Evolutionary conservation across 306 rosid species (phyloP), one percentile per base, ranked within the genome.

Genomic region (Quercus agrifolia): DNA sequence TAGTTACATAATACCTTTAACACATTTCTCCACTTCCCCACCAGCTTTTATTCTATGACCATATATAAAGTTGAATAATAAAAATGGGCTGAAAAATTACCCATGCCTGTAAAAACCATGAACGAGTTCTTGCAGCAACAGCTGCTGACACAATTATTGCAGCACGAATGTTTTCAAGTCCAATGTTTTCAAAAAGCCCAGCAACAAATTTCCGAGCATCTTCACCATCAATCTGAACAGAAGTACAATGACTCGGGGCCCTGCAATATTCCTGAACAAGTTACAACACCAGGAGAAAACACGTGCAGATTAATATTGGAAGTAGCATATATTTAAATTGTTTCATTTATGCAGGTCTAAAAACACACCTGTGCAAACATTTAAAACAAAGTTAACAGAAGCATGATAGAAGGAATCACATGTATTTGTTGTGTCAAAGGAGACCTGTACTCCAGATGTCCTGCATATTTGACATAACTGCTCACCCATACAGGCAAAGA

Each of bases 401-500:
- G 89, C 88, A 44, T 95, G 92, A 80, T 88, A 92, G 84, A 94
- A 87, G 77, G 92, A 83, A 73, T 94, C 97, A 56, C 97, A 89
- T 23, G 92, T 76, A 82, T 92, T 90, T 79, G 89, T 74, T 63
- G 97, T 89, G 82, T 88, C 92, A 81, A 94, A 82, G 74, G 95
- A 82, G 72, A 89, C 99, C 83, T 79, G 86, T 64, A 90, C 95
- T 77, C 97, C 91, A 79, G 94, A 88, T 70, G 74, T 72, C 92
- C 93, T 87, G 91, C 99, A 94, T 80, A 90, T 90, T 88, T 85
- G 93, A 73, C 97, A 97, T 81, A 94, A 89, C 97, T 92, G 93
- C 87, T 90, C 88, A 89, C 85, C 17, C 85, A 84, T 74, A 78
- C 81, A 82, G 69, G 85, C 66, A 84, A 79, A 82, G 63, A 80